A percentile compares a stretch with the other conserved stretches of the same genome.
phyloP scores from a whole-genome alignment of 2,329 filamentous ascomycete species.

The Myriosclerotinia curreyana region DNA sequence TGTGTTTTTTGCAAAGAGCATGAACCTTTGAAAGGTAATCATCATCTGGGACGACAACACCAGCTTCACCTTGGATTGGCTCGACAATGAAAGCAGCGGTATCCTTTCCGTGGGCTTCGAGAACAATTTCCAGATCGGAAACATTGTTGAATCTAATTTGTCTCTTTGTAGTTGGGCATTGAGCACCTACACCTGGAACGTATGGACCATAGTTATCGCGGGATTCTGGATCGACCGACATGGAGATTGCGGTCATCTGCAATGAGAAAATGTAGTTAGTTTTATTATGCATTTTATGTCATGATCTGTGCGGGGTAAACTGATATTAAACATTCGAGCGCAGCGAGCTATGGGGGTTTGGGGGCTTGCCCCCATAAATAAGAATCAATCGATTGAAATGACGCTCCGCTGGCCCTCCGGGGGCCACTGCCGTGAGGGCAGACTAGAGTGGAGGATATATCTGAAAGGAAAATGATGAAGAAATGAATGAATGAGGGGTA shows the following conservation, averaged over 20 bases:
- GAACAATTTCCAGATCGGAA: constrained; percentile 70
- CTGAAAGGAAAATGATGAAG: background rate
- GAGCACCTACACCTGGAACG: constrained; percentile 80
- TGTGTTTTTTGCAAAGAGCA: constrained; percentile 88
- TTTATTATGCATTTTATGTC: background rate
- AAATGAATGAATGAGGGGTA: background rate
- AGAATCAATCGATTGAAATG: background rate
- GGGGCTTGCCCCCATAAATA: constrained; percentile 4
- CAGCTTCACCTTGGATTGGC: constrained; percentile 96
- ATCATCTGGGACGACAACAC: constrained; percentile 90
- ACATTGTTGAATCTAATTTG: constrained; percentile 84
- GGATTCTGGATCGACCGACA: constrained; percentile 93
- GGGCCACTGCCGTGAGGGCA: constrained; percentile 8
- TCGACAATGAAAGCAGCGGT: constrained; percentile 93
- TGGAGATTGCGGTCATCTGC: constrained; percentile 83
- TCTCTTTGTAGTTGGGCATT: constrained; percentile 71
- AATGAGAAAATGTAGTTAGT: background rate
- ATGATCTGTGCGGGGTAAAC: background rate
- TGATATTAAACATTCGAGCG: constrained; percentile 1
- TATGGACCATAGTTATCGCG: constrained; percentile 94
- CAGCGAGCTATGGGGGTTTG: constrained; percentile 12
- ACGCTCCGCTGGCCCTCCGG: constrained; percentile 17
- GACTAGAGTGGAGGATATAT: background rate
- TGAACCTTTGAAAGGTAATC: constrained; percentile 79
- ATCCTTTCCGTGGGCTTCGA: constrained; percentile 77